Evolutionary conservation across 169 alveolate genomes (phyloP), one percentile per base, ranked within the genome.

Genomic region (Eimeria maxima): DNA sequence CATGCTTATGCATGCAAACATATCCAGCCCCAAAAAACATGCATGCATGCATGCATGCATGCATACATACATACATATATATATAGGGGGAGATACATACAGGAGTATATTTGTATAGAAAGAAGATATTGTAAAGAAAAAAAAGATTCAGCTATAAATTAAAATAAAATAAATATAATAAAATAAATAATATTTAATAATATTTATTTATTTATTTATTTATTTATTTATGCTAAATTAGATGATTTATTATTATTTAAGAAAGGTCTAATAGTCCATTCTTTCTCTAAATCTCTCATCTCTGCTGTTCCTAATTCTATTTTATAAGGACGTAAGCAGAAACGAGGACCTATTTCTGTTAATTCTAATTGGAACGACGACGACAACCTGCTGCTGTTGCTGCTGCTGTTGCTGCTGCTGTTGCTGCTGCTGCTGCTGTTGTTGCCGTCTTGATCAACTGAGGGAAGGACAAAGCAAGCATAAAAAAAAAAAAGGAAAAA

Each of bases 241-340:
- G 33, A 98, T 97, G 95, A 97, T 98, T 74, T 97, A 98, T 7
- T 50, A 5, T 50, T 50, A 38, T 99, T 99, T 99, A 99, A 98
- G 98, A 98, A 99, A 20, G 99, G 99, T 84, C 99, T 97, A 73
- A 98, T 97, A n/a, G 98, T 99, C 99, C 99, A 99, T 96, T 99
- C 99, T 83, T 98, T 98, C 95, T 99, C 99, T 57, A 99, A 99
- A 96, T 99, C 99, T 83, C 98, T 98, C 98, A 99, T 98, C 93
- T 99, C 99, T 38, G 99, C 98, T 22, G 99, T 98, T 45, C 99
- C 99, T 45, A 99, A 98, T 57, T 98, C 99, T 42, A 99, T 98
- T 93, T 99, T 98, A 96, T 98, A 99, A 8, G 99, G 99, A 95
- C 98, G 96, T 96, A 99, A 96, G 74, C 97, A 98, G 97, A 99